Evolutionary conservation across 73 alveolate species (phyloP).

Genomic region (Paramecium biaurelia): DNA sequence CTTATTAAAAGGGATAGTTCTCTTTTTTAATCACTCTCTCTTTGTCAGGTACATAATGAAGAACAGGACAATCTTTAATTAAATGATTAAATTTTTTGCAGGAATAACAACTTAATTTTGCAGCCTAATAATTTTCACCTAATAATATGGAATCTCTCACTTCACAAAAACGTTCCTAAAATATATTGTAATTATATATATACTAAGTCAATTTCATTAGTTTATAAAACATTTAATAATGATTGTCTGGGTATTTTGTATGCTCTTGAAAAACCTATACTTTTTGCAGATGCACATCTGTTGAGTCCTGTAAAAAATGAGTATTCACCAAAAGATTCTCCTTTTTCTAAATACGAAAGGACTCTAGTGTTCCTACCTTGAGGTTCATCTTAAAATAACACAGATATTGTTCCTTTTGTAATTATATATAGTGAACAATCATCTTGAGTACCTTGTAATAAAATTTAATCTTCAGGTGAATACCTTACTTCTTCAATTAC

Average conservation of each 20-base stretch:
- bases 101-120: conserved; percentile 13
- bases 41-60: conserved; percentile 20
- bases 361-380: neutral
- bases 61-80: conserved; percentile 6
- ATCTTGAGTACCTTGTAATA: neutral
- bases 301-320: conserved; percentile 69
- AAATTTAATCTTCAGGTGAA: conserved; percentile 52
- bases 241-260: conserved; percentile 26
- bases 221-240: neutral
- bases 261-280: conserved; percentile 67
- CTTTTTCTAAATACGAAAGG: conserved; percentile 24
- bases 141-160: neutral
- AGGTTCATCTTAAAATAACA: conserved; percentile 2
- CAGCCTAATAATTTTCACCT: neutral
- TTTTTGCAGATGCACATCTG: conserved; percentile 67
- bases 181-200: neutral
- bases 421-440: conserved; percentile 49
- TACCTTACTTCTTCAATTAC: conserved; percentile 45
- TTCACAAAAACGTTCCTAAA: conserved; percentile 44
- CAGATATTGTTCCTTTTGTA: conserved; percentile 35
- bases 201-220: neutral
- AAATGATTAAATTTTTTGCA: conserved; percentile 1
- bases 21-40: conserved; percentile 32
- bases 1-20: neutral
- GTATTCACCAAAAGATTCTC: conserved; percentile 67